Percentiles rank a stretch among this genome's conserved stretches.
Conservation (phyloP, 352 stramenopile species). For the Phytophthora citrophthora region DNA sequence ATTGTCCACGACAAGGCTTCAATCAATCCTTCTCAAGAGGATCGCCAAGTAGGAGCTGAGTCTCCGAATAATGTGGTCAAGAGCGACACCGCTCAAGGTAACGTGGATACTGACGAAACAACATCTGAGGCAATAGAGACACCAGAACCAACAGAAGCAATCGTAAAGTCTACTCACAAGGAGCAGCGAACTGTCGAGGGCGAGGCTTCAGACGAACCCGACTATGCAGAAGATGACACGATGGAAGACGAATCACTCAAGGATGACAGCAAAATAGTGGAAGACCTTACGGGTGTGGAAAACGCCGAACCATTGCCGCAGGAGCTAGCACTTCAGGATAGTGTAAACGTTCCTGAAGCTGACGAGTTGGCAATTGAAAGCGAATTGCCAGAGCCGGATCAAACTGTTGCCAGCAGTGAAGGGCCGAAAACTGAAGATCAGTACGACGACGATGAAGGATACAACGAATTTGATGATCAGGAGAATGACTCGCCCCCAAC, state of each 20-base stretch:
- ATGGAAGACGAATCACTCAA: slow-evolving; percentile 7
- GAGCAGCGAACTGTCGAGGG: not conserved
- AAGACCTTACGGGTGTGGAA: not conserved
- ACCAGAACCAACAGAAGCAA: slow-evolving; percentile 5
- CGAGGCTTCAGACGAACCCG: slow-evolving; percentile 1
- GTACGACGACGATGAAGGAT: slow-evolving; percentile 48
- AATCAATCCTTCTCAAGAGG: not conserved
- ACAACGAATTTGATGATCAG: slow-evolving; percentile 58
- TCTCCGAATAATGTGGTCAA: slow-evolving; percentile 1
- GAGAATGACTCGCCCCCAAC: slow-evolving; percentile 16
- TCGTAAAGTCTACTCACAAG: not conserved
- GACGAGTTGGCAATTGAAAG: slow-evolving; percentile 4
- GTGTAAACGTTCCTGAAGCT: not conserved
- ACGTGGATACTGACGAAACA: not conserved
- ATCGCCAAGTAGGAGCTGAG: not conserved
- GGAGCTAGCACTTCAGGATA: not conserved
- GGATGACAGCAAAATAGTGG: not conserved
- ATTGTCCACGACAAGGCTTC: not conserved
- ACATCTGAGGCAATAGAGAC: not conserved
- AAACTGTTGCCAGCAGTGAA: slow-evolving; percentile 2
- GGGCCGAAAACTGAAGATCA: slow-evolving; percentile 24
- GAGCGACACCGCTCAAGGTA: slow-evolving; percentile 1
- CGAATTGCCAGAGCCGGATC: not conserved
- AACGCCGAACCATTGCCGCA: not conserved
- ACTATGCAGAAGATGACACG: slow-evolving; percentile 10